Evolutionary conservation across 352 stramenopile genomes (phyloP).

Genomic region (Phytophthora aleatoria): DNA sequence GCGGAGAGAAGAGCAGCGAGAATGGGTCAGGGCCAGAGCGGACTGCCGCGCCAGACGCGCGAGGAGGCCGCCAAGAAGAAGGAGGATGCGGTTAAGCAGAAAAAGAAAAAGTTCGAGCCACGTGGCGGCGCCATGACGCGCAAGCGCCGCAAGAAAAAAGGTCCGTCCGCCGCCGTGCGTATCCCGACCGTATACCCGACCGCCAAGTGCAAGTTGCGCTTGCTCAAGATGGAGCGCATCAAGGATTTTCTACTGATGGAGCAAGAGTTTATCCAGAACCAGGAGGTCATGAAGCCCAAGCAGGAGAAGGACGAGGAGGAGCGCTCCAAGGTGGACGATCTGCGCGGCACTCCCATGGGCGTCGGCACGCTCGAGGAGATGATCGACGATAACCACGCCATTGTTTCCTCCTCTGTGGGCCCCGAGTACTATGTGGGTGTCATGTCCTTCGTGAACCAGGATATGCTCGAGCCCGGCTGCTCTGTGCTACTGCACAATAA

Average conservation of each 20-base stretch:
- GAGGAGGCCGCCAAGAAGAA: slow-evolving; percentile 90
- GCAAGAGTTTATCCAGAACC: slow-evolving; percentile 99
- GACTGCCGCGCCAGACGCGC: slow-evolving; percentile 76
- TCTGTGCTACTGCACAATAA: slow-evolving; percentile 99
- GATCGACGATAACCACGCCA: slow-evolving; percentile 99
- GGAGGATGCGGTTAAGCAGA: slow-evolving; percentile 90
- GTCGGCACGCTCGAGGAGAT: slow-evolving; percentile 99
- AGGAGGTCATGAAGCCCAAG: slow-evolving; percentile 99
- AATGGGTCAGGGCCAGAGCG: slow-evolving; percentile 90
- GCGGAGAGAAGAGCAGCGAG: slow-evolving; percentile 23
- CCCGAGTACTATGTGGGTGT: slow-evolving; percentile 99
- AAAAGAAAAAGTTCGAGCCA: slow-evolving; percentile 95
- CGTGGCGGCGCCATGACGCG: slow-evolving; percentile 85
- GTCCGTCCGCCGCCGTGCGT: slow-evolving; percentile 83
- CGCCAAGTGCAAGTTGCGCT: slow-evolving; percentile 99
- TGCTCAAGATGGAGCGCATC: slow-evolving; percentile 99
- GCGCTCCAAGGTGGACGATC: slow-evolving; percentile 98
- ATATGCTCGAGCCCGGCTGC: slow-evolving; percentile 98
- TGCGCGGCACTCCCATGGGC: slow-evolving; percentile 97
- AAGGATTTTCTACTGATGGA: slow-evolving; percentile 99
- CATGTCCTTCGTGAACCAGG: slow-evolving; percentile 99
- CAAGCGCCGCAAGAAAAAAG: slow-evolving; percentile 93
- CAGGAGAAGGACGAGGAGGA: slow-evolving; percentile 99
- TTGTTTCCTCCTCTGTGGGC: slow-evolving; percentile 97
- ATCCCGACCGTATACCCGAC: slow-evolving; percentile 95